Evolutionary conservation across 176 grass and related monocot species (phyloP), one percentile per base, ranked within the genome.

Genomic region (Poa pratensis): DNA sequence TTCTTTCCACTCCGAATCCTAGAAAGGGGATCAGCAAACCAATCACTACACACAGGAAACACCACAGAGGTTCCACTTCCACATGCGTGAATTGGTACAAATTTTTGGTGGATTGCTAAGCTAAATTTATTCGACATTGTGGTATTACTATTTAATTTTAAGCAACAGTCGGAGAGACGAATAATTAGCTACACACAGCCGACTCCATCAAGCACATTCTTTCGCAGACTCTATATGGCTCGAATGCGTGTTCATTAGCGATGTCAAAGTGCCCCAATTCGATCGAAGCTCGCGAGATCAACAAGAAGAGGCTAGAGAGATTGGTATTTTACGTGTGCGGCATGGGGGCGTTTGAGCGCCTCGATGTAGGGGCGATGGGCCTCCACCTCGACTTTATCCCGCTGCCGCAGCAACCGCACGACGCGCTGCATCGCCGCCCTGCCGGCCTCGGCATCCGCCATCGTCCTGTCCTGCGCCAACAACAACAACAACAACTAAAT

Each of bases 1-100:
- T 26, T 99, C 93, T 80, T 99, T 99, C 93, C 94, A 99, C 66
- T 96, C 91, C 73, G 91, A 78, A 60, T 87, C 90, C 96, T 96
- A 72, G 23, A 75, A 12, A 49, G 86, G 46, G 85, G 59, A 18
- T 52, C 42, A 49, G 46, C 5, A 83, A 86, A 77, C 20, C 35
- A 53, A 43, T 77, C 80, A 58, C 5, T 52, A 77, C 15, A 68
- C 61, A 50, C 18, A 53, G 39, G 78, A 90, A 32, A 2, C 37
- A 68, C 46, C 32, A 20, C 17, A 85, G n/a, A 69, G 64, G 59
- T 28, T 79, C 57, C 63, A 72, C 14, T 28, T 79, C 57, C 63
- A 72, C 14, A 19, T 12, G 30, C 50, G 59, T 16, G 45, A 48
- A 83, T 35, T 7, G 8, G 23, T 58, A 75, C 61, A 67, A 20